Conservation (phyloP, 495 filamentous ascomycete species). For the Chaetomium tenue region DNA sequence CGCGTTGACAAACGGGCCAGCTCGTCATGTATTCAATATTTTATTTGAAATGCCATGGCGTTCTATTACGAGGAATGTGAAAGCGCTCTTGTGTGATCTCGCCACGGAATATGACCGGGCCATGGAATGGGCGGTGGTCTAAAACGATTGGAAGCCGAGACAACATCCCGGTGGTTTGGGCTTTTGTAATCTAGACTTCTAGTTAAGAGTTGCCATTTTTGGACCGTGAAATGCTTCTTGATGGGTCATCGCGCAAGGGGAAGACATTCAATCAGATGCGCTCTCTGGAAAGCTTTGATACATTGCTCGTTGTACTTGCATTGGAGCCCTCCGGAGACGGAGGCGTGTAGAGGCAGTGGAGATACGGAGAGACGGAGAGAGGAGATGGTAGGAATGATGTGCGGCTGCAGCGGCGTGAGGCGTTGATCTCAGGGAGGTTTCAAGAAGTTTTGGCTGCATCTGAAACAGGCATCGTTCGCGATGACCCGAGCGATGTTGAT, state of each 20-base stretch:
- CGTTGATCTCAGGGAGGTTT: not conserved
- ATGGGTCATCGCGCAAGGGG: too few species aligned
- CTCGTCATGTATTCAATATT: not conserved
- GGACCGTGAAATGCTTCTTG: too few species aligned
- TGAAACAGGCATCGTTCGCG: constrained; percentile 11
- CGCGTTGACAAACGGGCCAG: not conserved
- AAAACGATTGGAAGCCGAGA: not conserved
- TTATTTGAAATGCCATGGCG: not conserved
- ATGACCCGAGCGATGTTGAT: constrained; percentile 5
- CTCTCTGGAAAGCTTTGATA: not conserved
- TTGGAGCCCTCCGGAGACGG: not conserved
- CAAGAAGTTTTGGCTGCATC: constrained; percentile 6
- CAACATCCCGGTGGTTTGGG: not conserved
- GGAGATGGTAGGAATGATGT: not conserved
- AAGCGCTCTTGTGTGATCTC: not conserved
- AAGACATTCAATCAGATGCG: too few species aligned
- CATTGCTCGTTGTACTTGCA: constrained; percentile 2
- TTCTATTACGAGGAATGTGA: constrained; percentile 13
- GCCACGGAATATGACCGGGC: constrained; percentile 4
- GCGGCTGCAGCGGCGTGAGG: not conserved
- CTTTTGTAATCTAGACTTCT: constrained; percentile 5
- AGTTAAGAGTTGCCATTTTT: not conserved
- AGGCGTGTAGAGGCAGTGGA: not conserved
- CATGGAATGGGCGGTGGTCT: not conserved
- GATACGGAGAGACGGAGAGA: not conserved